Evolutionary conservation across 768 basidiomycete genomes (phyloP), one percentile per base, ranked within the genome.

Genomic region (Dentipellis sp.): DNA sequence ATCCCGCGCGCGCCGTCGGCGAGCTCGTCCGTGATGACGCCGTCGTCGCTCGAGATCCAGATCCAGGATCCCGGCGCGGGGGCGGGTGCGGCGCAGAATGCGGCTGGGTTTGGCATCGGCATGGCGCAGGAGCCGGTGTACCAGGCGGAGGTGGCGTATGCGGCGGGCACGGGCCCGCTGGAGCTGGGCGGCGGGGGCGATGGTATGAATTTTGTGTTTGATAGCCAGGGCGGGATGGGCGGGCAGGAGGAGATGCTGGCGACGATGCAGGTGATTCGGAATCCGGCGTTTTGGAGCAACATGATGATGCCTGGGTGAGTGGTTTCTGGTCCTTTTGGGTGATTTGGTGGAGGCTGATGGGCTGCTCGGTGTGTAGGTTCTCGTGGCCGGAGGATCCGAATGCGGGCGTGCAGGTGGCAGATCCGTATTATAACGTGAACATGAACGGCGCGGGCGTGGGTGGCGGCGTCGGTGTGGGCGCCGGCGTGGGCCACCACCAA

Each of bases 281-380:
- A 83, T 51, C 82, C 82, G 2, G 76, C 71, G 8, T 91, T 82
- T 79, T 89, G 86, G 87, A 69, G 77, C 46, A 86, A 79, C 50
- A 84, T 88, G 82, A 86, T 90, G 87, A 87, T 91, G 85, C 88
- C 88, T 38, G 88, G 88, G 84, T 86, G 50, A 22, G 71, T 62
- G 37, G 12, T 48, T 9, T 52, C 39, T 12, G 35, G 14, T 34
- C 10, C 42, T 1, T 17, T n/a, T 42, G 23, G 17, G 8, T 19
- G 1, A 0, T n/a, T 46, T 10, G 22, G n/a, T 40, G 21, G 14
- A 4, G 50, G 38, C 29, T 19, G 34, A 51, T 11, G n/a, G n/a
- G n/a, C n/a, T 3, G 23, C 6, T 52, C 12, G 10, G 17, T 12
- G 17, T 45, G 51, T 16, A 61, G 60, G 6, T 61, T 59, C 49